These are phyloP conservation scores for Raffaelea albimanens DNA, from an alignment of 2,329 filamentous ascomycete genomes.

Conservation along the genomic window DNA sequence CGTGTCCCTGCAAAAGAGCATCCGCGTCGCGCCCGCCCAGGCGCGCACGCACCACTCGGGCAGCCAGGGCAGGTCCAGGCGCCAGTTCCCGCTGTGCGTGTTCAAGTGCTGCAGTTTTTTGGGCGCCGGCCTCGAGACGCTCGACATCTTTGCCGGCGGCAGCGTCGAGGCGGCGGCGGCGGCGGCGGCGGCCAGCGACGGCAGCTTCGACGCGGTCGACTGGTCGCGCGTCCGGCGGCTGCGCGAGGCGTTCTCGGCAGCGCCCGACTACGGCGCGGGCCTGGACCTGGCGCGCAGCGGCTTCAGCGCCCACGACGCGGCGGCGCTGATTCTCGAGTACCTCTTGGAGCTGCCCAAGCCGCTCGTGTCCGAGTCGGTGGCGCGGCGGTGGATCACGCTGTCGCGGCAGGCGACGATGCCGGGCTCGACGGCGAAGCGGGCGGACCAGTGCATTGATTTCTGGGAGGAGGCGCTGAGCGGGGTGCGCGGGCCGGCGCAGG, in stretches of 20 bases:
- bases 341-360: slow-evolving; percentile 29
- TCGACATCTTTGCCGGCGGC: slow-evolving; percentile 25
- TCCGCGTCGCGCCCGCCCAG: slow-evolving; percentile 27
- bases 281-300: slow-evolving; percentile 21
- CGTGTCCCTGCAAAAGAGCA: slow-evolving; percentile 28
- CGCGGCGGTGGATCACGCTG: slow-evolving; percentile 29
- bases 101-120: slow-evolving; percentile 29
- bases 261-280: slow-evolving; percentile 27
- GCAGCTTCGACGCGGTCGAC: slow-evolving; percentile 23
- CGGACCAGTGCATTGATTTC: slow-evolving; percentile 34
- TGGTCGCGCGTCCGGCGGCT: slow-evolving; percentile 23
- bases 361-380: slow-evolving; percentile 26
- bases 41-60: slow-evolving; percentile 29
- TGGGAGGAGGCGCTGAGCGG: slow-evolving; percentile 35
- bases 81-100: slow-evolving; percentile 32
- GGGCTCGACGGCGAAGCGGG: slow-evolving; percentile 22
- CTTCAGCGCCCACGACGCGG: slow-evolving; percentile 30
- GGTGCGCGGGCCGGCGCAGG: slow-evolving; percentile 25
- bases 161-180: slow-evolving; percentile 20
- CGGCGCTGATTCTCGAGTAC: slow-evolving; percentile 28
- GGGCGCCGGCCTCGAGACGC: slow-evolving; percentile 22
- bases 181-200: slow-evolving; percentile 26
- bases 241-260: slow-evolving; percentile 25
- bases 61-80: slow-evolving; percentile 21
- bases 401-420: slow-evolving; percentile 28